Evolutionary conservation across 1,284 basidiomycete genomes (phyloP), one percentile per base, ranked within the genome.

Genomic region (Cyathus olla): DNA sequence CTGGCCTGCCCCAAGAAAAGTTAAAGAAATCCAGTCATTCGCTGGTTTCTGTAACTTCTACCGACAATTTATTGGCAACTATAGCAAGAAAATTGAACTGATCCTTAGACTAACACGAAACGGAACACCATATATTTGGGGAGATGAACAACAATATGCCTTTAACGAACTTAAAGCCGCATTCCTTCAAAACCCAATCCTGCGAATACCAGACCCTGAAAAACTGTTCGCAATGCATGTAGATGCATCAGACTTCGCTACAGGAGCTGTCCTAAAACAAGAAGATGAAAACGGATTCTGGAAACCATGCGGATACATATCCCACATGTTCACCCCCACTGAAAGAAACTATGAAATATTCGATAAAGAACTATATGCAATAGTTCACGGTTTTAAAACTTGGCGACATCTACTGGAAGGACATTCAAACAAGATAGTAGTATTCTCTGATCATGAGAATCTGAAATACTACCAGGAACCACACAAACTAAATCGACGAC

Each of bases 341-440:
- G 54, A 65, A 65, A 24, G 44, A 22, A 64, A 62, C 57, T 62
- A 62, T 47, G 39, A 62, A 48, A 65, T 65, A 19, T 59, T 57
- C 47, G 63, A 65, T 46, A 55, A 47, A 29, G 60, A 65, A 39
- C 60, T 65, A 4, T 60, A 15, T 6, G 62, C 60, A 1, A 50
- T 65, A 3, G n/a, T n/a, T n/a, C 3, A 17, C 40, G 63, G 53
- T 49, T 47, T 65, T 3, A 37, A 65, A 50, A 47, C 27, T 3
- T 65, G 57, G 60, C n/a, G 48, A 40, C 60, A 62, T 35, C 57
- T 55, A 37, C 52, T 62, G 15, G 10, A 28, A 46, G 55, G 59
- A 54, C 4, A 6, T 13, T 11, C 28, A 26, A 4, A 42, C 5
- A 24, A 54, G 37, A 31, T 55, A 19, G 29, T 44, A n/a, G 47